Base-by-base conservation (phyloP, 2,329 filamentous ascomycete genomes). In the Dryadomyces quercus-mongolicae region DNA sequence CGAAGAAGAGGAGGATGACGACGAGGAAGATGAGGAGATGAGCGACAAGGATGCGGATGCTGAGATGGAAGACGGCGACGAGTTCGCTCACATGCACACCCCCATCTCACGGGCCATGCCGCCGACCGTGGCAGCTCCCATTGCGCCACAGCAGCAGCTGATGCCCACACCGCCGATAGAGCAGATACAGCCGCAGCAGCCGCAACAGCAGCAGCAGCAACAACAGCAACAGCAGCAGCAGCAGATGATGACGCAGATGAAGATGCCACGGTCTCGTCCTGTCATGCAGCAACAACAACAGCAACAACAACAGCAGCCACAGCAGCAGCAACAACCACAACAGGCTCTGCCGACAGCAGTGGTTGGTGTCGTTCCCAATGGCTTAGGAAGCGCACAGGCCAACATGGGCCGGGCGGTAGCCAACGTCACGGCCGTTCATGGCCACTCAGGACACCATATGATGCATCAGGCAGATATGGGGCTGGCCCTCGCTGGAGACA, bases 1-100 rank as follows among this genome's bases (percentile, higher is more conserved):
- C 15, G 50, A 49, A 9, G 48, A 49, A 5, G 34, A 52, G 6
- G 56, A 44, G 5, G 54, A 53, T 13, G 54, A 53, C n/a, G 43
- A 25, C 2, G 53, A 52, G 2, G 46, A 20, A 18, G 50, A 55
- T 12, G 73, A 74, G 21, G 74, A 74, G n/a, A 73, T 69, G 38
- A 77, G 73, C 54, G 71, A 72, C 43, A 64, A 70, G 54, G 69
- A 73, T 54, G 70, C 68, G 4, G 70, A 72, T 20, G 62, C 54
- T 9, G 74, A 76, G 55, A 82, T 82, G 78, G 78, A 82, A 48
- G 78, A 81, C 42, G 77, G 78, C 52, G 77, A 79, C 48, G 73
- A 70, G 53, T 80, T 77, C 56, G 70, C 74, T 8, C 74, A 78
- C 53, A 74, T 79, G 62, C 70, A 68, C 51, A 63, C 70, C 3